Percentiles rank a stretch among this genome's conserved stretches.
Evolutionary conservation across 306 rosid species (phyloP).

Genomic region (Castanea crenata): DNA sequence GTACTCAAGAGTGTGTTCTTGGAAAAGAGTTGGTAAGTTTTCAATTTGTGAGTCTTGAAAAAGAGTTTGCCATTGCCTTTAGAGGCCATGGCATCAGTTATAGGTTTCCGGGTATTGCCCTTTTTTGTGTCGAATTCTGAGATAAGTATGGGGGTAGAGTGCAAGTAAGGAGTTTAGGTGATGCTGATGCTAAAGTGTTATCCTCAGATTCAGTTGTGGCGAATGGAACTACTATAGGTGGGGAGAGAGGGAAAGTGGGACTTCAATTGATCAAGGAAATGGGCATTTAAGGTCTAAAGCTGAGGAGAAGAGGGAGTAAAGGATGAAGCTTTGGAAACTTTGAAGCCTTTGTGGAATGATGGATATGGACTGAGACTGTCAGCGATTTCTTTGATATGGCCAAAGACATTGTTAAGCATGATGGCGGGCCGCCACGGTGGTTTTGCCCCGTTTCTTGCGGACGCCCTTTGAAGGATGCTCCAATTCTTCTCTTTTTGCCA

Average conservation of each 20-base stretch:
- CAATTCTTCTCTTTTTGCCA: slow-evolving; percentile 71
- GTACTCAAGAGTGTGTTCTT: background rate
- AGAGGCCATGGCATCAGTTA: slow-evolving; percentile 45
- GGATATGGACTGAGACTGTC: slow-evolving; percentile 75
- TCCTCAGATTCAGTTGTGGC: slow-evolving; percentile 38
- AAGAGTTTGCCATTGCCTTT: slow-evolving; percentile 3
- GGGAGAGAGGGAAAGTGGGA: slow-evolving; percentile 33
- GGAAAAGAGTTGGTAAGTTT: background rate
- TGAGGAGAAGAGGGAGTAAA: slow-evolving; percentile 8
- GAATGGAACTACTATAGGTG: slow-evolving; percentile 36
- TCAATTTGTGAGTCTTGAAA: background rate
- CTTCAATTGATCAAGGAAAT: slow-evolving; percentile 29
- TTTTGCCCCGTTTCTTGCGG: slow-evolving; percentile 63
- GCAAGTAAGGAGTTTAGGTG: slow-evolving; percentile 32
- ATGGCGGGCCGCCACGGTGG: slow-evolving; percentile 94
- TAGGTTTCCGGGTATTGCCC: slow-evolving; percentile 35
- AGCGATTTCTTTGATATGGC: slow-evolving; percentile 63
- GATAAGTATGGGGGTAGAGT: slow-evolving; percentile 19
- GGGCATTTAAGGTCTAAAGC: slow-evolving; percentile 22
- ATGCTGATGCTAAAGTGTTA: slow-evolving; percentile 25
- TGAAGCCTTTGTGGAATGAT: slow-evolving; percentile 72
- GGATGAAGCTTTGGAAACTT: slow-evolving; percentile 21
- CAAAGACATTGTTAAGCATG: slow-evolving; percentile 46
- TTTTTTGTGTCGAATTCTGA: slow-evolving; percentile 13
- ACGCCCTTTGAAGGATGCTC: slow-evolving; percentile 54